phyloP scores from a whole-genome alignment of 441 rosid species.

The Pelargonium citronellum region DNA sequence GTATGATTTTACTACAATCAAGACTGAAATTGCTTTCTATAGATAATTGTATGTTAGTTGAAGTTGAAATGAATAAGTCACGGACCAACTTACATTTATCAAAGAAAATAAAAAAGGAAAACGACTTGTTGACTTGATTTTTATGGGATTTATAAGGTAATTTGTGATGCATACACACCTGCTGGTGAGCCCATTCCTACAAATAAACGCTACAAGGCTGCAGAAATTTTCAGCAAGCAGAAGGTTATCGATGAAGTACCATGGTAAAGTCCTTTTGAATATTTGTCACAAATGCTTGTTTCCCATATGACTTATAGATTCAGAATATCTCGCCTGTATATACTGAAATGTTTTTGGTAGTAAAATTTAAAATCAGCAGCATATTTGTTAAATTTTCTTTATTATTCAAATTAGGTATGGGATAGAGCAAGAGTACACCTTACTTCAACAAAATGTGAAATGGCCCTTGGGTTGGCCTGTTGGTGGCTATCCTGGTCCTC shows the following conservation, averaged over 20 bases:
- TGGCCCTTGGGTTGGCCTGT: slow-evolving; percentile 99
- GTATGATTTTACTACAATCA: not conserved
- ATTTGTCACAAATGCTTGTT: not conserved
- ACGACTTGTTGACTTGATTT: slow-evolving; percentile 15
- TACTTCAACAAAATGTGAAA: slow-evolving; percentile 67
- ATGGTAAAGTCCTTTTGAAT: slow-evolving; percentile 45
- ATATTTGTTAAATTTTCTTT: not conserved
- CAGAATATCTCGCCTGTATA: not conserved
- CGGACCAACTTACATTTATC: no score
- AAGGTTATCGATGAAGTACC: slow-evolving; percentile 70
- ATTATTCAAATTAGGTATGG: slow-evolving; percentile 53
- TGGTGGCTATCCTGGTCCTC: slow-evolving; percentile 96
- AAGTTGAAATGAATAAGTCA: not conserved
- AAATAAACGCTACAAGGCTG: slow-evolving; percentile 85
- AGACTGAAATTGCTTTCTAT: not conserved
- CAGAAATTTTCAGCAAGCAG: slow-evolving; percentile 59
- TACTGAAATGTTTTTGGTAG: not conserved
- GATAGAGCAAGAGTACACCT: slow-evolving; percentile 96
- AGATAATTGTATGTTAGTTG: not conserved
- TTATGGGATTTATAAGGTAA: slow-evolving; percentile 43
- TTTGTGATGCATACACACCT: slow-evolving; percentile 84
- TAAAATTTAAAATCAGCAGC: not conserved
- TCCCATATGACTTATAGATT: not conserved
- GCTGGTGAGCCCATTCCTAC: slow-evolving; percentile 97
- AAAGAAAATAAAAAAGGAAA: not conserved